These are phyloP conservation scores for Penicillium lagena DNA, from an alignment of 495 filamentous ascomycete species.

Conservation along the genomic window DNA sequence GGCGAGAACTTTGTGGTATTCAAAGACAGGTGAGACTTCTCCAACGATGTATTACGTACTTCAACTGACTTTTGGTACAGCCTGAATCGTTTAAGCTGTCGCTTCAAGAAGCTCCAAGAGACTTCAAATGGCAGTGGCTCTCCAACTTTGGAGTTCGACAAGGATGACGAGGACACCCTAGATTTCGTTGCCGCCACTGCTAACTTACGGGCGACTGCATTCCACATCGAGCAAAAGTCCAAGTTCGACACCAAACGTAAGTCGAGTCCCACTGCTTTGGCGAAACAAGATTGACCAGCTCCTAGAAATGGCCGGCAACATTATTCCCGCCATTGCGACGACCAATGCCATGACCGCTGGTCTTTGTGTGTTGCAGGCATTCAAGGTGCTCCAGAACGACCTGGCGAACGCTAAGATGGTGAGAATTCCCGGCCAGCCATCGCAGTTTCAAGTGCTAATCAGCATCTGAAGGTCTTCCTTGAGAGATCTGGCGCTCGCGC, in stretches of 20 bases:
- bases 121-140: conserved; percentile 40
- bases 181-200: conserved; percentile 91
- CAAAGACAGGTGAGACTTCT: conserved; percentile 53
- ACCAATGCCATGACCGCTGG: conserved; percentile 96
- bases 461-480: conserved; percentile 60
- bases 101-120: conserved; percentile 55
- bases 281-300: background rate
- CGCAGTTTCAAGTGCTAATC: background rate
- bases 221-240: conserved; percentile 79
- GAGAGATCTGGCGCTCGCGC: conserved; percentile 61
- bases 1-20: conserved; percentile 85
- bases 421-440: background rate
- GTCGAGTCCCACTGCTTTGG: conserved; percentile 6
- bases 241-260: conserved; percentile 92
- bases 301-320: conserved; percentile 93
- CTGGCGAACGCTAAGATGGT: conserved; percentile 56
- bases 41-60: background rate
- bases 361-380: conserved; percentile 86
- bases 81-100: conserved; percentile 66
- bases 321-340: conserved; percentile 96
- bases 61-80: conserved; percentile 30
- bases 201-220: conserved; percentile 78
- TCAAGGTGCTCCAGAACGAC: conserved; percentile 80
- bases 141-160: conserved; percentile 82
- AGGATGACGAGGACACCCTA: conserved; percentile 91